Percentiles rank a stretch among this genome's conserved stretches.
Conservation (phyloP, 495 filamentous ascomycete species). For the Penicillium ucsense region DNA sequence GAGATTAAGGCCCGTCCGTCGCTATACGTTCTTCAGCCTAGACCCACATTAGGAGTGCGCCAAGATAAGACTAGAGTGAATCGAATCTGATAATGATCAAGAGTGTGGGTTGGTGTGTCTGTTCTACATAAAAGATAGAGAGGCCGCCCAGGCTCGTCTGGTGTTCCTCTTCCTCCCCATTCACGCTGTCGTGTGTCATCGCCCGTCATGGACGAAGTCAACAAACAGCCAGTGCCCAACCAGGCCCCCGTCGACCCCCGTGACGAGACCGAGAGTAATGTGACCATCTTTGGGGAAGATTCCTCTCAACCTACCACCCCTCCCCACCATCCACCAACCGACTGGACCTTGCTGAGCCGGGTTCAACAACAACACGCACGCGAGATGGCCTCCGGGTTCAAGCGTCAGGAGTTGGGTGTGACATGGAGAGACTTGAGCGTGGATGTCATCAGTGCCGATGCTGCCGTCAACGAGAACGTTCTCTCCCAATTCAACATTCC, state of each 20-base stretch:
- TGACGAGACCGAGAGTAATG: conserved; percentile 24
- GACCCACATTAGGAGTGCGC: too few relatives aligned
- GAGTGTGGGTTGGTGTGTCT: too few relatives aligned
- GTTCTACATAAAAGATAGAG: not conserved
- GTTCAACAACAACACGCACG: conserved; percentile 35
- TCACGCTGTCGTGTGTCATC: not conserved
- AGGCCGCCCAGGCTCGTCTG: not conserved
- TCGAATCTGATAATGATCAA: too few relatives aligned
- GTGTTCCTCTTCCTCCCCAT: not conserved
- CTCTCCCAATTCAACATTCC: conserved; percentile 49
- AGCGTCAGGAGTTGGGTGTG: conserved; percentile 41
- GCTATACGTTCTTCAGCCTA: too few relatives aligned
- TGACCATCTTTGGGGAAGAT: conserved; percentile 20
- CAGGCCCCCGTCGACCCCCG: conserved; percentile 7
- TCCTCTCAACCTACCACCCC: conserved; percentile 6
- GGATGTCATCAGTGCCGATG: conserved; percentile 32
- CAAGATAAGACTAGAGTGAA: too few relatives aligned
- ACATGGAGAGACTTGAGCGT: conserved; percentile 45
- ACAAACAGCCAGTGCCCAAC: conserved; percentile 4
- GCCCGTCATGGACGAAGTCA: conserved; percentile 18
- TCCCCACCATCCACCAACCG: conserved; percentile 17
- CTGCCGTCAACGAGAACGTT: conserved; percentile 40
- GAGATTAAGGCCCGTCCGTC: too few relatives aligned
- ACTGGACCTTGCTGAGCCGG: conserved; percentile 38
- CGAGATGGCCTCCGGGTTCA: conserved; percentile 36